Evolutionary conservation across 306 rosid genomes (phyloP).

Genomic region (Ormosia semicastrata): DNA sequence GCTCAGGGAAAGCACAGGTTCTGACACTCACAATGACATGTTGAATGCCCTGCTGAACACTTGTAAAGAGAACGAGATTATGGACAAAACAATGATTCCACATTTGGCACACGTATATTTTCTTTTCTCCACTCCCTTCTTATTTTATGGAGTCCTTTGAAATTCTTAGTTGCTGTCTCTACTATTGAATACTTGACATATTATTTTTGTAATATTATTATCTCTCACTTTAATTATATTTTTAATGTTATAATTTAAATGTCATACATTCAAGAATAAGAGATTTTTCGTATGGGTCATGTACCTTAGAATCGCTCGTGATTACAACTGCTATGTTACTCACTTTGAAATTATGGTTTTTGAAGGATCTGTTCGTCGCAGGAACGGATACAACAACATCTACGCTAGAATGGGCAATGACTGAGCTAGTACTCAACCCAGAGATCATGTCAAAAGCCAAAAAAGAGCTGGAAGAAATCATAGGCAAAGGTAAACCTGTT

Average conservation of each 20-base stretch:
- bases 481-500: constrained; percentile 45
- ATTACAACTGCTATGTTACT: not conserved
- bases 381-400: constrained; percentile 47
- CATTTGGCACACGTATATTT: constrained; percentile 31
- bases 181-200: no score
- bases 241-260: no score
- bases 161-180: no score
- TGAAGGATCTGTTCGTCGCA: constrained; percentile 43
- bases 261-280: no score
- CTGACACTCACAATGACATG: constrained; percentile 7
- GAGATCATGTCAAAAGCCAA: constrained; percentile 35
- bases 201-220: no score
- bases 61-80: constrained; percentile 23
- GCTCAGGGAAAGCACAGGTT: not conserved
- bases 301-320: no score
- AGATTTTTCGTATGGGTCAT: no score
- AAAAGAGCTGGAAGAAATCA: constrained; percentile 30
- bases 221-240: no score
- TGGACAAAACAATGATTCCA: constrained; percentile 8
- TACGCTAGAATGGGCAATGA: constrained; percentile 52
- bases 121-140: not conserved
- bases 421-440: constrained; percentile 38
- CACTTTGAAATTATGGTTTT: not conserved
- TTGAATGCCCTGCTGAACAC: constrained; percentile 37
- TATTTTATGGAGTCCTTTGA: not conserved